These are phyloP conservation scores for Annona squamosa DNA, from an alignment of 164 flowering plant species.

Conservation along the genomic window DNA sequence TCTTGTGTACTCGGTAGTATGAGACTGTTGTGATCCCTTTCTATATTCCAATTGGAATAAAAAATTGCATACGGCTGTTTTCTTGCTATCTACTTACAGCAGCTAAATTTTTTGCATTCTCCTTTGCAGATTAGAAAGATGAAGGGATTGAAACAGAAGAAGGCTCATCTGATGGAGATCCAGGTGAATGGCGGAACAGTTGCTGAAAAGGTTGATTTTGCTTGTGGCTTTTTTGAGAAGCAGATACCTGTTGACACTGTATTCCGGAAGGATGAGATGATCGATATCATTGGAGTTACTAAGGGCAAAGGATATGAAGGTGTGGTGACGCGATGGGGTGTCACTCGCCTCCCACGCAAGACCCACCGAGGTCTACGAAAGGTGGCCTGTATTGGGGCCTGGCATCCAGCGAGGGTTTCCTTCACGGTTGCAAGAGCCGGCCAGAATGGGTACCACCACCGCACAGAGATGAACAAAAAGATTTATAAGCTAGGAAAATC, in stretches of 20 bases:
- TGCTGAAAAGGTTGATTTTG: conserved; percentile 64
- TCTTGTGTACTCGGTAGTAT: too few relatives aligned
- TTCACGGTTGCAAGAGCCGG: conserved; percentile 75
- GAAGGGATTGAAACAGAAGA: conserved; percentile 74
- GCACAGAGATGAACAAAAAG: conserved; percentile 74
- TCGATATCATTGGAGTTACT: conserved; percentile 71
- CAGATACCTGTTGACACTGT: conserved; percentile 61
- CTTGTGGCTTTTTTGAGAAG: conserved; percentile 62
- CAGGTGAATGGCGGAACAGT: conserved; percentile 65
- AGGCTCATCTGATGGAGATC: conserved; percentile 74
- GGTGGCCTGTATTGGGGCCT: conserved; percentile 77
- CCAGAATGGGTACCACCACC: conserved; percentile 71
- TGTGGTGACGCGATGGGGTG: conserved; percentile 82
- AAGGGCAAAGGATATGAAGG: conserved; percentile 82
- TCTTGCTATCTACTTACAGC: neutral
- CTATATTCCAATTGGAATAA: too few relatives aligned
- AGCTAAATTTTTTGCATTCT: neutral
- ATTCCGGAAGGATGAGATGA: conserved; percentile 78
- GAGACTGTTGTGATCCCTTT: too few relatives aligned
- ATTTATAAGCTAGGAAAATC: conserved; percentile 60
- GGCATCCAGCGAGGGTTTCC: conserved; percentile 79
- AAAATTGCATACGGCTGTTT: neutral
- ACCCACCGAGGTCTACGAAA: conserved; percentile 68
- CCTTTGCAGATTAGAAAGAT: conserved; percentile 49
- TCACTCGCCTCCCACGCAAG: conserved; percentile 69